Conservation (phyloP, 768 basidiomycete genomes). For the Sarcodon sp. region DNA sequence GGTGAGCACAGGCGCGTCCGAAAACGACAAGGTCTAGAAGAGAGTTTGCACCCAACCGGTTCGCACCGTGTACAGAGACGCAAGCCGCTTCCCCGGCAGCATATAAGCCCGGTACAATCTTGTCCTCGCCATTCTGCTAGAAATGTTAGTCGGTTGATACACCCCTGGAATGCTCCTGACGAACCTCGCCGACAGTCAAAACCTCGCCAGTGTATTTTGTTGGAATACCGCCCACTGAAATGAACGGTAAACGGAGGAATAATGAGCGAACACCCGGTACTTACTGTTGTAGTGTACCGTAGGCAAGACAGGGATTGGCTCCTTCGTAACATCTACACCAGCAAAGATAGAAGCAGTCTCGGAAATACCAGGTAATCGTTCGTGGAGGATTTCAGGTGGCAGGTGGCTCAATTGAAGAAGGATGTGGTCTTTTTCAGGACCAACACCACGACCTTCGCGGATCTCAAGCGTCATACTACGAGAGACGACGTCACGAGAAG, state of each 20-base stretch:
- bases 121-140: constrained; percentile 68
- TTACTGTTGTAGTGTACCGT: constrained; percentile 98
- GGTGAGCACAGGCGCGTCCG: constrained; percentile 97
- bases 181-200: constrained; percentile 64
- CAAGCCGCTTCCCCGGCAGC: constrained; percentile 98
- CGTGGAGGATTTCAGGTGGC: constrained; percentile 89
- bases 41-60: constrained; percentile 98
- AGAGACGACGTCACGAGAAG: constrained; percentile 98
- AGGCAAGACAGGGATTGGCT: constrained; percentile 96
- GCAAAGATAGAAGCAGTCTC: constrained; percentile 99
- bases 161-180: constrained; percentile 1
- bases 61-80: constrained; percentile 98
- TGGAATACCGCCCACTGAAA: constrained; percentile 94
- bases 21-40: constrained; percentile 98
- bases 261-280: constrained; percentile 15
- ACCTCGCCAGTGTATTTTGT: constrained; percentile 98
- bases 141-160: not conserved
- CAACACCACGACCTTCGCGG: constrained; percentile 97
- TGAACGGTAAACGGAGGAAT: constrained; percentile 8
- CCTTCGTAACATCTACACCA: constrained; percentile 99
- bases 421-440: constrained; percentile 95
- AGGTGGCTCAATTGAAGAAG: constrained; percentile 96
- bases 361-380: constrained; percentile 96
- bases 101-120: constrained; percentile 91
- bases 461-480: constrained; percentile 99